Base-by-base conservation (phyloP, 2,329 filamentous ascomycete genomes). In the Neoascochyta sp. region DNA sequence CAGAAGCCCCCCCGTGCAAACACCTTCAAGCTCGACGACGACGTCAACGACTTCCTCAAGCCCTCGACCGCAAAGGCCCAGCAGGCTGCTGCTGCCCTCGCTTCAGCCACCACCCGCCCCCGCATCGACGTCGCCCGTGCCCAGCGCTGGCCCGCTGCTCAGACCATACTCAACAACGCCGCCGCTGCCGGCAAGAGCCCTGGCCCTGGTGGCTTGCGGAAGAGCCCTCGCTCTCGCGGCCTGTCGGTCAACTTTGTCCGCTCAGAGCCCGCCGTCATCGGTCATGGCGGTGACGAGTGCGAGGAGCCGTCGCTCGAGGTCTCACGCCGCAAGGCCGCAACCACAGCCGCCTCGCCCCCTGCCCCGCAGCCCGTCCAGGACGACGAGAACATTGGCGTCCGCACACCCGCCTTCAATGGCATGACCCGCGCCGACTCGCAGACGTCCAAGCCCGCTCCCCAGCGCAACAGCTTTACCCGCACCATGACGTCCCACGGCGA, bases 201-300 rank as follows among this genome's bases (percentile, higher is more conserved):
- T 5, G 51, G 47, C 23, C 44, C 66, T 11, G 59, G 52, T 32
- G 62, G 66, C 43, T 40, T 62, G 49, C 45, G 59, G 42, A 56
- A 47, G 22, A 47, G 48, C 61, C 62, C 59, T 19, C 51, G 67
- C 48, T 69, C 74, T 54, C 85, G 86, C 61, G 83, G 83, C 7
- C 68, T 92, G 39, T 69, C 69, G 4, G 89, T 95, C 19, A 77
- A 73, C 33, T 95, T 95, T 52, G 75, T 74, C 29, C 78, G 85
- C 46, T 74, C 73, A 7, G 71, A 74, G 32, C 88, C 89, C 5
- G 83, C 87, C 25, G 65, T 95, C 40, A 95, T 96, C 53, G 90
- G 90, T 25, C 82, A 90, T 62, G 90, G 90, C 35, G 90, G 90
- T 18, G 90, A 95, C 53, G 88, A 95, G 60, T 82, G 83, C 32